phyloP scores from a whole-genome alignment of 1,284 basidiomycete genomes.

The Fistulinella cinereoalba region DNA sequence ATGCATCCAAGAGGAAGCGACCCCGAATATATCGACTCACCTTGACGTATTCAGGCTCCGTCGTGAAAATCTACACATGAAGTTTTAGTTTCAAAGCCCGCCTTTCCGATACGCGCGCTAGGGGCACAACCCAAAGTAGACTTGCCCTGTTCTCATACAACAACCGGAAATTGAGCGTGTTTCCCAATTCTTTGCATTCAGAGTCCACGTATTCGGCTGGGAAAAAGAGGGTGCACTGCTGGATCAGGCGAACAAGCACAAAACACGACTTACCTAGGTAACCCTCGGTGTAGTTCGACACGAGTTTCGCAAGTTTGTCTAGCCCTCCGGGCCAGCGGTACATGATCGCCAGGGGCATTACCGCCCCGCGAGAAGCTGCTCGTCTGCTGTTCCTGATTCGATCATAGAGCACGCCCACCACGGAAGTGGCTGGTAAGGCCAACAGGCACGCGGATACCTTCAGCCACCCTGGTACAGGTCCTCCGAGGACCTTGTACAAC shows the following conservation, averaged over 20 bases:
- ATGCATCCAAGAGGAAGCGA: neutral
- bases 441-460: conserved; percentile 20
- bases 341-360: conserved; percentile 26
- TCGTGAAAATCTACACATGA: conserved; percentile 37
- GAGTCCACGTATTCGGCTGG: conserved; percentile 1
- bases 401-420: conserved; percentile 19
- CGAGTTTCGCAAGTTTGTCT: conserved; percentile 26
- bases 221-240: neutral
- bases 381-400: conserved; percentile 24
- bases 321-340: conserved; percentile 35
- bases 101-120: neutral
- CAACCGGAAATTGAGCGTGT: conserved; percentile 31
- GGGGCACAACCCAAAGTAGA: neutral
- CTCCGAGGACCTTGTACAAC: conserved; percentile 5
- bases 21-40: conserved; percentile 6
- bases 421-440: conserved; percentile 29
- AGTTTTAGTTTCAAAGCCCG: neutral
- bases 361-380: conserved; percentile 35
- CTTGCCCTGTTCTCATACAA: conserved; percentile 36
- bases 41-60: conserved; percentile 44
- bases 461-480: conserved; percentile 10
- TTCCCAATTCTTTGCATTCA: conserved; percentile 25
- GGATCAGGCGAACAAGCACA: conserved; percentile 3
- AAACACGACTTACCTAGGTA: conserved; percentile 28
- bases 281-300: conserved; percentile 32